phyloP scores from a whole-genome alignment of 2,329 filamentous ascomycete species.

The Phoma sp. region DNA sequence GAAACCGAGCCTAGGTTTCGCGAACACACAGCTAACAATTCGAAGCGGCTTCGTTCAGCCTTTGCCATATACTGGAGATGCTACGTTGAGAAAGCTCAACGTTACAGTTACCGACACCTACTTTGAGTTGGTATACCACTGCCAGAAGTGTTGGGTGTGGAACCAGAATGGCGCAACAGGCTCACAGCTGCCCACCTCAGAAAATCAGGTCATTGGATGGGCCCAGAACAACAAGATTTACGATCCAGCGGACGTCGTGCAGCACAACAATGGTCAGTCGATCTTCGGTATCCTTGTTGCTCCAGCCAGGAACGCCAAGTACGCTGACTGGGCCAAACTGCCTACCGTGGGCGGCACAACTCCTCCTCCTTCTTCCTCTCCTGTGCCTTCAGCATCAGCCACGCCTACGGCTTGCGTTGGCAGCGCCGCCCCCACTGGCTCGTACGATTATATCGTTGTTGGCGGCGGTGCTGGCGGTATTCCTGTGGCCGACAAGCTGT shows the following conservation, averaged over 20 bases:
- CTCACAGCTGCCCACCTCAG: conserved; percentile 46
- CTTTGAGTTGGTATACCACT: conserved; percentile 71
- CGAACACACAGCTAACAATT: conserved; percentile 19
- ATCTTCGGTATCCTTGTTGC: conserved; percentile 60
- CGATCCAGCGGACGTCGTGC: conserved; percentile 51
- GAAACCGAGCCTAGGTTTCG: background rate
- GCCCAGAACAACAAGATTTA: conserved; percentile 57
- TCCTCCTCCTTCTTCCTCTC: conserved; percentile 32
- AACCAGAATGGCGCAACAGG: conserved; percentile 52
- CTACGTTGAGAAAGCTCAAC: conserved; percentile 67
- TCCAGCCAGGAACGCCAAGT: conserved; percentile 54
- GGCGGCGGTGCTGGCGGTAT: conserved; percentile 70
- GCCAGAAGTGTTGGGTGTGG: conserved; percentile 59
- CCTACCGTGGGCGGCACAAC: conserved; percentile 37
- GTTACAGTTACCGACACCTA: conserved; percentile 64
- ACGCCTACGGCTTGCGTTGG: conserved; percentile 47
- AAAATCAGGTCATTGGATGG: conserved; percentile 61
- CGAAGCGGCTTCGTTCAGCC: conserved; percentile 65
- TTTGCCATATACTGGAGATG: conserved; percentile 66
- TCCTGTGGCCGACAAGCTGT: conserved; percentile 66
- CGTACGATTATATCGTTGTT: conserved; percentile 70
- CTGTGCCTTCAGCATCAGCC: conserved; percentile 37
- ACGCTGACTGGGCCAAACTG: conserved; percentile 51
- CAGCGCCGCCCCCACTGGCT: conserved; percentile 49
- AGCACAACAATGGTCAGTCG: conserved; percentile 63